Percentiles rank a stretch among this genome's conserved stretches.
These are phyloP conservation scores for Acorus calamus DNA, from an alignment of 106 monocot genomes.

Conservation along the genomic window DNA sequence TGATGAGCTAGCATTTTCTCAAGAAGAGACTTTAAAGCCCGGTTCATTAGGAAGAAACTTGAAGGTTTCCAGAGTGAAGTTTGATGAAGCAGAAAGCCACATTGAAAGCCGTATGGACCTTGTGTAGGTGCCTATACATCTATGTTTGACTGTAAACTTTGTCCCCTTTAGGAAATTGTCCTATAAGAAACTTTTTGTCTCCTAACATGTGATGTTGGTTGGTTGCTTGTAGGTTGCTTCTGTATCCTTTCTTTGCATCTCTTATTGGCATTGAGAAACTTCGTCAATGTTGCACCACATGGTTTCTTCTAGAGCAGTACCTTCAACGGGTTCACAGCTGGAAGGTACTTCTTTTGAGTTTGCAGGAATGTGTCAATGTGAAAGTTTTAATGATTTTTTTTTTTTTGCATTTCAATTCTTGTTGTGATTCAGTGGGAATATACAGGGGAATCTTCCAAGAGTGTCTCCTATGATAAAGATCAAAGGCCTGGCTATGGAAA, in stretches of 20 bases:
- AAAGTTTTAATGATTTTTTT: not conserved
- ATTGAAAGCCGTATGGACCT: slow-evolving; percentile 67
- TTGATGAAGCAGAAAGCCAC: slow-evolving; percentile 17
- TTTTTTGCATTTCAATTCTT: not conserved
- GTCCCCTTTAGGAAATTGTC: no score
- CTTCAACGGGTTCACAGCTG: slow-evolving; percentile 65
- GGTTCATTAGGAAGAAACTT: slow-evolving; percentile 19
- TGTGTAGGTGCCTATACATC: slow-evolving; percentile 43
- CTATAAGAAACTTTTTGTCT: not conserved
- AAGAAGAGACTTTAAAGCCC: slow-evolving; percentile 18
- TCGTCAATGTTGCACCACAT: slow-evolving; percentile 67
- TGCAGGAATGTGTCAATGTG: not conserved
- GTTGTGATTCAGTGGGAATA: slow-evolving; percentile 56
- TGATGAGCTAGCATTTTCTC: slow-evolving; percentile 78
- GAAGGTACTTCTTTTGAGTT: slow-evolving; percentile 37
- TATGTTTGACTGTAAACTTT: no score
- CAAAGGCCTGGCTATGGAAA: slow-evolving; percentile 25
- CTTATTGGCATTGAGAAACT: slow-evolving; percentile 89
- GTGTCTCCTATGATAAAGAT: slow-evolving; percentile 15
- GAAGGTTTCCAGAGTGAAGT: slow-evolving; percentile 23
- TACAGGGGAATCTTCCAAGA: slow-evolving; percentile 33
- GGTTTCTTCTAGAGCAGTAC: slow-evolving; percentile 90
- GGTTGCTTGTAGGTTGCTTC: slow-evolving; percentile 39
- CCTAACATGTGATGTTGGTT: not conserved
- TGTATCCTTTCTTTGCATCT: slow-evolving; percentile 82